These are phyloP conservation scores for Kodamaea kaohsiungensis DNA, from an alignment of 805 yeast genomes.

Conservation along the genomic window DNA sequence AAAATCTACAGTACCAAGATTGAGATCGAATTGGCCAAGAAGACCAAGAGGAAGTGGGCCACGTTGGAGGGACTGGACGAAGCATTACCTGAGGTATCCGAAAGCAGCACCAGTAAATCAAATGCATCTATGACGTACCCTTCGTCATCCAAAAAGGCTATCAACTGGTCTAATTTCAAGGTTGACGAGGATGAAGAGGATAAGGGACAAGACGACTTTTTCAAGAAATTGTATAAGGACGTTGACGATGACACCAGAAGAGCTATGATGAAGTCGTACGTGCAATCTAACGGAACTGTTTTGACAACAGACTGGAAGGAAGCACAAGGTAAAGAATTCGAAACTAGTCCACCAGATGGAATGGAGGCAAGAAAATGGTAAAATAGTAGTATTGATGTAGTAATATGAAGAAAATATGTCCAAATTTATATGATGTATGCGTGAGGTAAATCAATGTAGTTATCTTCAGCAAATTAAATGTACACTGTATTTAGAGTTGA, in stretches of 20 bases:
- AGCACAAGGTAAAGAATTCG: slow-evolving; percentile 65
- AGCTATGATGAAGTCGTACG: slow-evolving; percentile 96
- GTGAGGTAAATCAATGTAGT: too few relatives aligned
- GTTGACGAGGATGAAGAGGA: slow-evolving; percentile 49
- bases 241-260: slow-evolving; percentile 86
- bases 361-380: slow-evolving; percentile 59
- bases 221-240: slow-evolving; percentile 67
- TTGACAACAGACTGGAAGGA: slow-evolving; percentile 93
- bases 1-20: slow-evolving; percentile 70
- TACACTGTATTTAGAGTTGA: too few relatives aligned
- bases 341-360: slow-evolving; percentile 75
- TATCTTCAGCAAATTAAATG: too few relatives aligned
- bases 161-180: slow-evolving; percentile 66
- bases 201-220: slow-evolving; percentile 64
- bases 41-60: slow-evolving; percentile 51
- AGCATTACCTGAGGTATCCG: slow-evolving; percentile 12
- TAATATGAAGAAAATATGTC: neutral
- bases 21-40: slow-evolving; percentile 64
- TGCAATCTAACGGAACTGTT: slow-evolving; percentile 93
- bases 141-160: slow-evolving; percentile 58
- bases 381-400: neutral
- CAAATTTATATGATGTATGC: too few relatives aligned
- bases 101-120: slow-evolving; percentile 12
- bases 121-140: slow-evolving; percentile 47
- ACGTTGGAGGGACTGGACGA: slow-evolving; percentile 39